A percentile compares a stretch with the other conserved stretches of the same genome.
Conservation (phyloP, 768 basidiomycete genomes). For the Lentinula raphanica region DNA sequence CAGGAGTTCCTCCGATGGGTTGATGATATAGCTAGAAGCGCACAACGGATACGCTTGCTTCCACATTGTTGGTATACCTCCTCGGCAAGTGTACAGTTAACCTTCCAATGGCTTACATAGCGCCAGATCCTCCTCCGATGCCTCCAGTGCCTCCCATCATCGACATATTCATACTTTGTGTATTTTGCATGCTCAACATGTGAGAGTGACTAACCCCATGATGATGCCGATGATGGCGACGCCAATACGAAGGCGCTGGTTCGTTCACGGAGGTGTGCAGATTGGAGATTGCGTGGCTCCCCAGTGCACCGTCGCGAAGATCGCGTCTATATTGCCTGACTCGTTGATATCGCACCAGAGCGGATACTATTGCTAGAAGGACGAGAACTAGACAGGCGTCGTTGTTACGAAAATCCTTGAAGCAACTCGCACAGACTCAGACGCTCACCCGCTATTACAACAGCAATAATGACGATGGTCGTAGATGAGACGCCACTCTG, state of each 20-base stretch:
- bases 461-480: not conserved
- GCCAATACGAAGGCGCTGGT: too few relatives aligned
- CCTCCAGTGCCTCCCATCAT: not conserved
- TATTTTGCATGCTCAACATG: not conserved
- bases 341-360: not conserved
- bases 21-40: too few relatives aligned
- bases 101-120: not conserved
- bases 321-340: not conserved
- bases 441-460: not conserved
- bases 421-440: too few relatives aligned
- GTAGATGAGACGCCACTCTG: not conserved
- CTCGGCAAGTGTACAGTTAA: too few relatives aligned
- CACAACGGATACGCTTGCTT: too few relatives aligned
- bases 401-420: too few relatives aligned
- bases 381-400: not conserved
- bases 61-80: too few relatives aligned
- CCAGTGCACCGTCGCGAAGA: too few relatives aligned
- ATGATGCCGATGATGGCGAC: not conserved
- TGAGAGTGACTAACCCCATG: not conserved
- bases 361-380: not conserved
- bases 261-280: too few relatives aligned
- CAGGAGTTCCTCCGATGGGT: too few relatives aligned
- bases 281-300: too few relatives aligned
- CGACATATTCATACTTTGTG: not conserved
- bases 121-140: not conserved